Conservation (phyloP, 306 rosid genomes). For the Trifolium subterraneum region DNA sequence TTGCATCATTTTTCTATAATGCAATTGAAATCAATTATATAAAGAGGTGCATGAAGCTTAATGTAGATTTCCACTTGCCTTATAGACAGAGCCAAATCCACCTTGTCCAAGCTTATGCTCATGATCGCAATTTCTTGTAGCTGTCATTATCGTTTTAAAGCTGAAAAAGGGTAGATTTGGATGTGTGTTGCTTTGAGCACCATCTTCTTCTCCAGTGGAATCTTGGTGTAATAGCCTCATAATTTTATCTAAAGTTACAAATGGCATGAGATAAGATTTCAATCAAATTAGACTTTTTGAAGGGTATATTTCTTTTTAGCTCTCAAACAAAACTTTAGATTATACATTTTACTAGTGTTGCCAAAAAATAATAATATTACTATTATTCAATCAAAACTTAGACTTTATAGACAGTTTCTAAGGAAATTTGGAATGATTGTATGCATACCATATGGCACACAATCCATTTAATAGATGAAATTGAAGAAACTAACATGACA, state of each 20-base stretch:
- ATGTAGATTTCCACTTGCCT: slow-evolving; percentile 44
- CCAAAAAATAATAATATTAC: background rate
- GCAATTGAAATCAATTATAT: background rate
- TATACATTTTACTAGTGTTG: background rate
- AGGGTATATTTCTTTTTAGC: background rate
- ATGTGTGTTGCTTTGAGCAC: slow-evolving; percentile 18
- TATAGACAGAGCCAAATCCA: slow-evolving; percentile 66
- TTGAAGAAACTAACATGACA: background rate
- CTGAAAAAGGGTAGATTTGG: slow-evolving; percentile 42
- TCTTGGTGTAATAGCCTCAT: slow-evolving; percentile 16
- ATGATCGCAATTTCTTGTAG: slow-evolving; percentile 44
- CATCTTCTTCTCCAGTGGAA: slow-evolving; percentile 11
- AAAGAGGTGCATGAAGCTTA: background rate
- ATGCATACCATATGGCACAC: background rate
- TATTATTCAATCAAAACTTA: background rate
- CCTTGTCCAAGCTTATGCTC: slow-evolving; percentile 64
- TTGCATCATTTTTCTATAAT: background rate
- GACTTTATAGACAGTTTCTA: background rate
- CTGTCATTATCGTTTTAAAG: slow-evolving; percentile 37
- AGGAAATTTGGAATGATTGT: background rate
- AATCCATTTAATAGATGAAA: background rate
- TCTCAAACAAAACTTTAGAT: background rate
- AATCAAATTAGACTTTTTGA: background rate
- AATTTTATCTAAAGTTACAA: slow-evolving; percentile 31
- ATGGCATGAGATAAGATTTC: slow-evolving; percentile 7